Conservation (phyloP, 2,329 filamentous ascomycete genomes). For the Pseudogymnoascus sp. region DNA sequence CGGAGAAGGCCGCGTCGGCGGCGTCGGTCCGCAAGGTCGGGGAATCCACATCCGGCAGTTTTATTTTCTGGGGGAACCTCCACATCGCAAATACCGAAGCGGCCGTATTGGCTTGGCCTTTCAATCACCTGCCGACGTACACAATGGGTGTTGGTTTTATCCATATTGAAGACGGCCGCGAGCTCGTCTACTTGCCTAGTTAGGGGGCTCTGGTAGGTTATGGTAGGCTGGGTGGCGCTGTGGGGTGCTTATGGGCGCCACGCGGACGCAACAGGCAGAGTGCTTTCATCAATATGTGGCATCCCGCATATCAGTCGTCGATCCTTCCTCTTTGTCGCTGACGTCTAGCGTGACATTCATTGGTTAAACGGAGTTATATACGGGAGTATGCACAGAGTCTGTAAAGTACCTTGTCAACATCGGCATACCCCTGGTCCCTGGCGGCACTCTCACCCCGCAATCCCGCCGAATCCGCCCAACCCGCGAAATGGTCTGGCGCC, state of each 20-base stretch:
- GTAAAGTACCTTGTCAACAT: not conserved
- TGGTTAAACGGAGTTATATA: not conserved
- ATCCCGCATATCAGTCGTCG: not conserved
- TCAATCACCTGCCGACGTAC: not conserved
- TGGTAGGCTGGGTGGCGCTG: not conserved
- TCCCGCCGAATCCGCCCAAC: not conserved
- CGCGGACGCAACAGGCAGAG: slow-evolving; percentile 5
- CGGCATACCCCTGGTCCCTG: slow-evolving; percentile 2
- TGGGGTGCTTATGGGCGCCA: not conserved
- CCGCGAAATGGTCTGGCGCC: not conserved
- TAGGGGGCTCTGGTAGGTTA: not conserved
- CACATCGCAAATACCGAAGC: slow-evolving; percentile 2
- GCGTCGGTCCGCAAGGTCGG: not conserved
- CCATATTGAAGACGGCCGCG: not conserved
- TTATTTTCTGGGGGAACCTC: not conserved
- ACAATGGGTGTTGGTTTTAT: not conserved
- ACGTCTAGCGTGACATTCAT: not conserved
- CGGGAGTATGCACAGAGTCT: not conserved
- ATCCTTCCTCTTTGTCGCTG: not conserved
- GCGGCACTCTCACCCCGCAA: slow-evolving; percentile 6
- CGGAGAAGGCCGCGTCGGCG: not conserved
- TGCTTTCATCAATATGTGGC: slow-evolving; percentile 1
- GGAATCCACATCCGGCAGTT: not conserved
- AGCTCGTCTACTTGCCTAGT: not conserved
- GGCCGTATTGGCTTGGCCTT: not conserved